phyloP scores from a whole-genome alignment of 352 stramenopile species.

The Poterioochromonas sp. region DNA sequence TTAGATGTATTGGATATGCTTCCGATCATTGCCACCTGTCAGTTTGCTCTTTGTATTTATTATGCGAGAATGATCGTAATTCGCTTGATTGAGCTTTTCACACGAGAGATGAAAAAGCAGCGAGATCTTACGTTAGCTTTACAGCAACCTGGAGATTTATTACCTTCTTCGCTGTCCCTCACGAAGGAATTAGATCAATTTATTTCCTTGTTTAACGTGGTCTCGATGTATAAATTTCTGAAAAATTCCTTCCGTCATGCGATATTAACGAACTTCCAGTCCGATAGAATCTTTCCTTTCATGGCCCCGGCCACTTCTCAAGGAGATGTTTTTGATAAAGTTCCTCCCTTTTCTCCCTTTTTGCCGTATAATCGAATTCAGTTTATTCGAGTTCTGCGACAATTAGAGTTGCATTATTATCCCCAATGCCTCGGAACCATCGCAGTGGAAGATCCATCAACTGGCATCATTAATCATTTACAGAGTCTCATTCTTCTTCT shows the following conservation, averaged over 20 bases:
- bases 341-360: not conserved
- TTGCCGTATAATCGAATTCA: not conserved
- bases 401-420: not conserved
- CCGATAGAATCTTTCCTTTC: not conserved
- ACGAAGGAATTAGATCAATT: no score
- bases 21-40: not conserved
- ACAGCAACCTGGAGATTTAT: no score
- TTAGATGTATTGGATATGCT: not conserved
- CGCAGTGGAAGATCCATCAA: not conserved
- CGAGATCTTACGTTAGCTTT: no score
- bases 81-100: no score
- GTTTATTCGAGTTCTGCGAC: not conserved
- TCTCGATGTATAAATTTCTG: not conserved
- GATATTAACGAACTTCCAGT: not conserved
- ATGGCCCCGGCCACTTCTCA: not conserved
- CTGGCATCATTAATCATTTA: no score
- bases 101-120: no score
- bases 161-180: no score
- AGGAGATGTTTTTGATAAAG: not conserved
- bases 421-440: not conserved
- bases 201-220: no score
- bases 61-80: not conserved
- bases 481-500: no score
- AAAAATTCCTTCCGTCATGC: not conserved
- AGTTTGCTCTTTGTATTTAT: slow-evolving; percentile 9